Conservation (phyloP, 768 basidiomycete species). For the Mycena metata region DNA sequence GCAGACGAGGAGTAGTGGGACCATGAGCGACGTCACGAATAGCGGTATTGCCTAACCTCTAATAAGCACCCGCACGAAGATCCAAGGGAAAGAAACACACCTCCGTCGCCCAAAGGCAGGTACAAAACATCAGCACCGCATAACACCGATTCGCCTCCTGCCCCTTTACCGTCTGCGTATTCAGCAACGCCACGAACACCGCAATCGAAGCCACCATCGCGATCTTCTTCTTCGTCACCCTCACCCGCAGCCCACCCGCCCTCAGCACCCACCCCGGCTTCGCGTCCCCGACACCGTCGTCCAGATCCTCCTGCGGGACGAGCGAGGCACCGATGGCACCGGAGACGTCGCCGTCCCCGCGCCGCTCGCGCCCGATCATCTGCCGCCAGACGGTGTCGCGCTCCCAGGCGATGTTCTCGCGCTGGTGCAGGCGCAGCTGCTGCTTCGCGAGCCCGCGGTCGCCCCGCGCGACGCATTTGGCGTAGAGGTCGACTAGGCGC, state of each 20-base stretch:
- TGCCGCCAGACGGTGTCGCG: constrained; percentile 98
- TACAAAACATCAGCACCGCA: constrained; percentile 90
- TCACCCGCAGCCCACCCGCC: constrained; percentile 74
- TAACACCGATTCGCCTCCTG: constrained; percentile 89
- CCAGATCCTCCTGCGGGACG: constrained; percentile 48
- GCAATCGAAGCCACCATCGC: constrained; percentile 68
- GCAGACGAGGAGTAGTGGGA: constrained; percentile 91
- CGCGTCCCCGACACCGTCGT: not conserved
- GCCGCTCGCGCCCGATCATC: constrained; percentile 89
- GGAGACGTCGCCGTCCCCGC: constrained; percentile 61
- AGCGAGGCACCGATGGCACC: constrained; percentile 62
- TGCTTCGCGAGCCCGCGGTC: constrained; percentile 78
- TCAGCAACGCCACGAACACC: constrained; percentile 74
- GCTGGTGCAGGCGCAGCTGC: constrained; percentile 87
- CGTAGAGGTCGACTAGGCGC: constrained; percentile 78
- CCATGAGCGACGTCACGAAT: constrained; percentile 94
- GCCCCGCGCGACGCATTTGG: constrained; percentile 85
- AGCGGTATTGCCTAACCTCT: constrained; percentile 87
- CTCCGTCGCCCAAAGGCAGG: constrained; percentile 97
- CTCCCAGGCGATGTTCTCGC: constrained; percentile 97
- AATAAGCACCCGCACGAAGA: no score
- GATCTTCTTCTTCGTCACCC: constrained; percentile 73
- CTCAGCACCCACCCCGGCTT: constrained; percentile 66
- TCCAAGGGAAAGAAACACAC: constrained; percentile 55
- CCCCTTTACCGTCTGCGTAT: constrained; percentile 68